Evolutionary conservation across 1,284 basidiomycete genomes (phyloP), one percentile per base, ranked within the genome.

Genomic region (Polyporus tsugae): DNA sequence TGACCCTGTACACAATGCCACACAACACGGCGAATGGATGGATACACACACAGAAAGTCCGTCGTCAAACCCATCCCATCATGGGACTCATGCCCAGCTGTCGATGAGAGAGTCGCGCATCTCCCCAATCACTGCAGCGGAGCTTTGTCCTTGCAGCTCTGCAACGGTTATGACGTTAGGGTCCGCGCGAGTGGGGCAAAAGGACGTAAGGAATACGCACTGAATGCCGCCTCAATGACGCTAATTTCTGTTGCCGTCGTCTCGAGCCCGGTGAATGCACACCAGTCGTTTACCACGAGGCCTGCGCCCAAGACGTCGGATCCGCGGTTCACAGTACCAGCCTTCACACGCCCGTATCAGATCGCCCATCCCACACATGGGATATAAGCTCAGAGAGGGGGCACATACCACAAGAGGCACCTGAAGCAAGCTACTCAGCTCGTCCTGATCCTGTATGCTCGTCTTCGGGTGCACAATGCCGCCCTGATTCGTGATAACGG

Each of bases 241-340:
- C 92, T 95, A 79, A 99, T 95, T 82, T 99, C 98, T 63, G 97
- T 99, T 22, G 98, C 98, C 29, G 97, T 99, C 66, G 97, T 98
- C 79, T 98, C 96, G 53, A 97, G 86, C 52, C 96, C 96, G 38
- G 95, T 95, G 82, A 99, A 99, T 19, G 98, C 97, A 83, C 94
- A 96, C 96, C 97, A 99, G 81, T 99, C 97, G 78, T 99, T 99
- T 69, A 99, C 98, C 66, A 99, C 95, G 62, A 99, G 86, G 33
- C 98, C 98, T 7, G 97, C 98, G 61, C 98, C 98, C 75, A 99
- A 93, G 55, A 99, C 95, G 76, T 99, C 97, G 61, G 96, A 98
- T 76, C 97, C 97, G 78, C 98, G 93, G 83, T 99, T 99, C 65
- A 99, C 95, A 5, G 98, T 99, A 44, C 98, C 97, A 53, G 98